A percentile compares a stretch with the other conserved stretches of the same genome.
Evolutionary conservation across 345 rosid species (phyloP).

Genomic region (Salix suchowensis): DNA sequence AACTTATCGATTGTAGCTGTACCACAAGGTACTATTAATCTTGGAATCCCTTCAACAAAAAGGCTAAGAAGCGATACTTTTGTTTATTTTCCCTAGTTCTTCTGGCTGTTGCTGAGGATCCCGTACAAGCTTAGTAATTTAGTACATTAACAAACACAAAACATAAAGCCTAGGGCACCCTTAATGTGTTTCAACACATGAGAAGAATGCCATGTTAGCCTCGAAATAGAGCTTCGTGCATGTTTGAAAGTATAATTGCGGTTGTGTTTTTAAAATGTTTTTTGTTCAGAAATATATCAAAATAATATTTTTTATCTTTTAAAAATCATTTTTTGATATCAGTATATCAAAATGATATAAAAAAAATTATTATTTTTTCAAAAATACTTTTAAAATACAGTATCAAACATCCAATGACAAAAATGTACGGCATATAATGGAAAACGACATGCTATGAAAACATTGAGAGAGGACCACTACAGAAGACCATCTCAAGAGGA

Average conservation of each 20-base stretch:
- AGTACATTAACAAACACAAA: not conserved
- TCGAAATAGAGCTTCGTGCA: conserved; percentile 4
- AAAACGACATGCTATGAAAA: not conserved
- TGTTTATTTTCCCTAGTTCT: not conserved
- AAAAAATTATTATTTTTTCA: too few species aligned
- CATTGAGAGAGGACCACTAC: conserved; percentile 27
- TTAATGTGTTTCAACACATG: not conserved
- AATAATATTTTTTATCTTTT: not conserved
- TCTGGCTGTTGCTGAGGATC: not conserved
- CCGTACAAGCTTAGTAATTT: conserved; percentile 1
- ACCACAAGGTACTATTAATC: not conserved
- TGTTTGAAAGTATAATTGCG: too few species aligned
- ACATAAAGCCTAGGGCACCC: not conserved
- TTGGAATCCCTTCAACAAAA: not conserved
- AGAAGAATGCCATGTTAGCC: conserved; percentile 2
- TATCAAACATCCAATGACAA: not conserved
- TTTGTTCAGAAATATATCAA: too few species aligned
- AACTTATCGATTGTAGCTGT: not conserved
- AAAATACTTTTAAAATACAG: too few species aligned
- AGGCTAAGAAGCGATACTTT: not conserved
- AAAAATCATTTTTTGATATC: too few species aligned
- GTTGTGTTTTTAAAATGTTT: too few species aligned
- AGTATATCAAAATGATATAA: too few species aligned
- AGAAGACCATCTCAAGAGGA: conserved; percentile 27
- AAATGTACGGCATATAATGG: not conserved